These are phyloP conservation scores for Pseudopithomyces maydicus DNA, from an alignment of 2,329 filamentous ascomycete genomes.

Conservation along the genomic window DNA sequence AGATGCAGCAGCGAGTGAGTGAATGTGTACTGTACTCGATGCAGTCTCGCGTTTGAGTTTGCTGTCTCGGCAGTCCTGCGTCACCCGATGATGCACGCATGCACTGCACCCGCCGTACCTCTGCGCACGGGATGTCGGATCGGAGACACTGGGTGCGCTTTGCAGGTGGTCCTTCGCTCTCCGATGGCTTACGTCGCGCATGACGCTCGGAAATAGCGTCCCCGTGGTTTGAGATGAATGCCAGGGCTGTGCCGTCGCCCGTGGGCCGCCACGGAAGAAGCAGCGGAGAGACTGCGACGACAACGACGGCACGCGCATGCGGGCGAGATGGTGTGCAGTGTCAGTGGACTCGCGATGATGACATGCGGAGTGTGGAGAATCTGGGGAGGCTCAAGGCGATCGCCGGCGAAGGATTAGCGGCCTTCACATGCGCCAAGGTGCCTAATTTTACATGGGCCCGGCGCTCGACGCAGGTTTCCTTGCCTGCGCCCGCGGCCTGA, in stretches of 20 bases:
- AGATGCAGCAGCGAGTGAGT: too few species aligned
- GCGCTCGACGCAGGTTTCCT: background rate
- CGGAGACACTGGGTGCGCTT: background rate
- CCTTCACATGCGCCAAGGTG: background rate
- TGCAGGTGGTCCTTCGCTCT: background rate
- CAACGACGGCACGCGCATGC: background rate
- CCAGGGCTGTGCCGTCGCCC: background rate
- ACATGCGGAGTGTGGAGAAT: background rate
- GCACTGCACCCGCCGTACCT: too few species aligned
- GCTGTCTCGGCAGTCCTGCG: too few species aligned
- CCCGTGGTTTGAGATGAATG: background rate
- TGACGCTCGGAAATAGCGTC: background rate
- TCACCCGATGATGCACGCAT: too few species aligned
- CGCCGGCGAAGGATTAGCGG: background rate
- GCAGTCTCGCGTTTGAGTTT: too few species aligned
- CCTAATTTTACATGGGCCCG: slow-evolving; percentile 3
- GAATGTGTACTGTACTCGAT: too few species aligned
- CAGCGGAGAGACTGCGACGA: background rate
- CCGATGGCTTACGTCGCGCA: slow-evolving; percentile 2
- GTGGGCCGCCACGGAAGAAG: background rate
- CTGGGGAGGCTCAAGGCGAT: background rate
- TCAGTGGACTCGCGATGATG: background rate
- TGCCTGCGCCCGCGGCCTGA: background rate
- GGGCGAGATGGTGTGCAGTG: background rate
- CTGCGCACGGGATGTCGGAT: too few species aligned